These are phyloP conservation scores for Betula pendula DNA, from an alignment of 306 rosid genomes.

Conservation along the genomic window DNA sequence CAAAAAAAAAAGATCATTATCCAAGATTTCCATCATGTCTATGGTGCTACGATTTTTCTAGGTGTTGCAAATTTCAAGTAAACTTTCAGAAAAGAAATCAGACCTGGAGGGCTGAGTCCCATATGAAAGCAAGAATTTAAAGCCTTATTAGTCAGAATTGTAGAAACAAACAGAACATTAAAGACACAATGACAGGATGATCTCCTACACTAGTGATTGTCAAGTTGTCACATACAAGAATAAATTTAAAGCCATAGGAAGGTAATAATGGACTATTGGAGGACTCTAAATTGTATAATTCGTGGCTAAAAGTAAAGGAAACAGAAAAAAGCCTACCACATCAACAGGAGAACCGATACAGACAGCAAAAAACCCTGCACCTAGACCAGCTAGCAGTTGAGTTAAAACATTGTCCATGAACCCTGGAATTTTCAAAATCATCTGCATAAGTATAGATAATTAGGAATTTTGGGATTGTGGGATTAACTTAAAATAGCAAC, in stretches of 20 bases:
- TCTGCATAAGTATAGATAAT: conserved; percentile 92
- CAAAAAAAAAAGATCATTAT: background rate
- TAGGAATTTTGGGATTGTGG: conserved; percentile 48
- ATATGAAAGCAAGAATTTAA: background rate
- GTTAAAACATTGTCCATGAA: conserved; percentile 80
- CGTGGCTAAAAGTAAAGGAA: background rate
- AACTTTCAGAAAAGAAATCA: background rate
- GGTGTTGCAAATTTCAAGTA: background rate
- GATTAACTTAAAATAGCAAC: conserved; percentile 30
- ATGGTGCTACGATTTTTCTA: background rate
- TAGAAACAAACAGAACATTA: background rate
- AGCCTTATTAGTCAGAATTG: background rate
- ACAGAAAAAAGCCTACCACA: conserved; percentile 61
- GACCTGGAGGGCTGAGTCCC: background rate
- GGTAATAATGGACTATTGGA: background rate
- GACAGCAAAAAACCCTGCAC: conserved; percentile 96
- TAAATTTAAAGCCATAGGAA: background rate
- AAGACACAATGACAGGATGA: background rate
- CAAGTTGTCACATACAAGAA: background rate
- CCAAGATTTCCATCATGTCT: background rate
- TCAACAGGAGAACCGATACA: conserved; percentile 97
- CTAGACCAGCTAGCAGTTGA: conserved; percentile 95
- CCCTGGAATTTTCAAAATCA: conserved; percentile 98
- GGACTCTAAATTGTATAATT: background rate
- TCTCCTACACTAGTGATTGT: background rate